Evolutionary conservation across 1,139 yeast species (phyloP).

Genomic region (Sporopachydermia cereana): DNA sequence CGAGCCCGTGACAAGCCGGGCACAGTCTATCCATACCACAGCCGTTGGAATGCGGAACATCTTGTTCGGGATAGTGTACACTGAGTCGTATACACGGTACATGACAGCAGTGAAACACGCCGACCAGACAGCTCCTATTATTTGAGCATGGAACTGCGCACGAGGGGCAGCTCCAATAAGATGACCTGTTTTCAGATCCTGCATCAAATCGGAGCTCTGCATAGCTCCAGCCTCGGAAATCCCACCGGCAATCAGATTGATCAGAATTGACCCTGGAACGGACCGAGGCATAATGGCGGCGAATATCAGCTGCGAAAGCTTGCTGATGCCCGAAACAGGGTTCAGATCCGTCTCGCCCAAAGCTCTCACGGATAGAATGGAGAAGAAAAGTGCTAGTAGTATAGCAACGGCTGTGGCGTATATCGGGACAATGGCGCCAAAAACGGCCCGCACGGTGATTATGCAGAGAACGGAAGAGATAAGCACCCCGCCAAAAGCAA

Average conservation of each 20-base stretch:
- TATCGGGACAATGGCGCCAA: conserved; percentile 60
- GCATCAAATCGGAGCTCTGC: conserved; percentile 97
- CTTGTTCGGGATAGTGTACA: conserved; percentile 74
- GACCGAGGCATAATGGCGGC: conserved; percentile 68
- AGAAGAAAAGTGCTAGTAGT: conserved; percentile 60
- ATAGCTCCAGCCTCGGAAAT: conserved; percentile 98
- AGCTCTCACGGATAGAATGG: conserved; percentile 84
- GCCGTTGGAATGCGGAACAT: conserved; percentile 89
- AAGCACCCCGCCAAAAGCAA: conserved; percentile 50
- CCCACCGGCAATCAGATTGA: conserved; percentile 90
- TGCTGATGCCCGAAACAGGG: conserved; percentile 95
- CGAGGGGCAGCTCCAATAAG: conserved; percentile 83
- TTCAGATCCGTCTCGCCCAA: conserved; percentile 93
- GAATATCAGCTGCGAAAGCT: conserved; percentile 78
- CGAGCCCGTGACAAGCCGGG: conserved; percentile 81
- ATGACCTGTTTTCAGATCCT: conserved; percentile 91
- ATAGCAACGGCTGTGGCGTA: conserved; percentile 62
- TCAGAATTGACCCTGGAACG: conserved; percentile 71
- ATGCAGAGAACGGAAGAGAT: conserved; percentile 59
- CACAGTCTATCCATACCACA: conserved; percentile 92
- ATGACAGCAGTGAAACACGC: conserved; percentile 67
- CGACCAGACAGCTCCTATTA: conserved; percentile 80
- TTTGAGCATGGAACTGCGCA: conserved; percentile 85
- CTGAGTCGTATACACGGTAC: conserved; percentile 69
- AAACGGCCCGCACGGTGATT: conserved; percentile 48